Evolutionary conservation across 2,329 filamentous ascomycete genomes (phyloP).

Genomic region (Fusarium longipes): DNA sequence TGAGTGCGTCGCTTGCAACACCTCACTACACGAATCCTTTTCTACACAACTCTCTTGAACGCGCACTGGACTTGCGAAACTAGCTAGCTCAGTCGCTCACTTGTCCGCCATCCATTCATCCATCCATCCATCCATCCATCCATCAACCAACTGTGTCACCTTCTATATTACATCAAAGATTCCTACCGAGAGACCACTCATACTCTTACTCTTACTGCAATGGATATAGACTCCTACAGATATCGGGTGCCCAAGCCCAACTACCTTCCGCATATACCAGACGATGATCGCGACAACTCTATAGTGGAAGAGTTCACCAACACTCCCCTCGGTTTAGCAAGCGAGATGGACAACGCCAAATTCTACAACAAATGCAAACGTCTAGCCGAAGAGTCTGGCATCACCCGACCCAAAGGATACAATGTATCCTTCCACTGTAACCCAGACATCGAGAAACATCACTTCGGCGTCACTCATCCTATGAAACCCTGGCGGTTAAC

Average conservation of each 20-base stretch:
- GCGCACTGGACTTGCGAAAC: not conserved
- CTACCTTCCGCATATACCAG: conserved; percentile 67
- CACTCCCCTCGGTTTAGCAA: conserved; percentile 61
- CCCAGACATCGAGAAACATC: conserved; percentile 92
- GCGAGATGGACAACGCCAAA: conserved; percentile 66
- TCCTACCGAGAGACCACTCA: not conserved
- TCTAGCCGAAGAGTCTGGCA: conserved; percentile 70
- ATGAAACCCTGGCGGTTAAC: conserved; percentile 99
- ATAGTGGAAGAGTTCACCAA: conserved; percentile 63
- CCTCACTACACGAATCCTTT: not conserved
- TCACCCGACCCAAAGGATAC: conserved; percentile 84
- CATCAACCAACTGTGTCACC: conserved; percentile 14
- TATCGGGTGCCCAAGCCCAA: conserved; percentile 68
- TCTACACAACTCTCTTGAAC: not conserved
- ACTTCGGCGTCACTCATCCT: conserved; percentile 95
- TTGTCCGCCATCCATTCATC: too few relatives aligned
- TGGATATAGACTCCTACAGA: conserved; percentile 61
- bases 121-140: not conserved
- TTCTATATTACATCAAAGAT: not conserved
- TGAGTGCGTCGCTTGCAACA: not conserved
- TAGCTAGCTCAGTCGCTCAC: conserved; percentile 27
- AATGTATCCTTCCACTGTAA: conserved; percentile 97
- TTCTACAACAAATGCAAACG: conserved; percentile 69
- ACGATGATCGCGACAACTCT: conserved; percentile 62
- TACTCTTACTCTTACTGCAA: conserved; percentile 31